Evolutionary conservation across 1,284 basidiomycete genomes (phyloP).

Genomic region (Ganoderma leucocontextum): DNA sequence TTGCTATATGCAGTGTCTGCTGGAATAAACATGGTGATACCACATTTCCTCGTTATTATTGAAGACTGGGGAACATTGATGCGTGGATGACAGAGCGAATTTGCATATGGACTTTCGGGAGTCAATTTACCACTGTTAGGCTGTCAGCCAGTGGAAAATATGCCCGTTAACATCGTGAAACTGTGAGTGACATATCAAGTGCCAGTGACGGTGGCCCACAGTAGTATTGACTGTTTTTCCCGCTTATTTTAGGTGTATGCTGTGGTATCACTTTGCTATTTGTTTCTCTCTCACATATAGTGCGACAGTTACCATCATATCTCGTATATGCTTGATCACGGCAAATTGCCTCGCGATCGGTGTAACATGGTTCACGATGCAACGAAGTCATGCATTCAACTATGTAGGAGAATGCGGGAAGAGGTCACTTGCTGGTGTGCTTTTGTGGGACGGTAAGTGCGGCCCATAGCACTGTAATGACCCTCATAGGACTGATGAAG

Average conservation of each 20-base stretch:
- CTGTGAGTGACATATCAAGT: not conserved
- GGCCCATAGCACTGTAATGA: not conserved
- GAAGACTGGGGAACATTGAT: not conserved
- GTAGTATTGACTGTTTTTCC: not conserved
- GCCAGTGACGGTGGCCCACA: not conserved
- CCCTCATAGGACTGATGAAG: not conserved
- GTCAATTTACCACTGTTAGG: not conserved
- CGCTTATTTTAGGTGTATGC: not conserved
- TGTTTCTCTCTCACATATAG: not conserved
- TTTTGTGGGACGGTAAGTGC: not conserved
- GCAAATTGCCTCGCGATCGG: not conserved
- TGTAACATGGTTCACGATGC: not conserved
- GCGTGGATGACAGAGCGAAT: not conserved
- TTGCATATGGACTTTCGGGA: not conserved
- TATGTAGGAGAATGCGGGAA: not conserved
- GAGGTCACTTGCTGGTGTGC: not conserved
- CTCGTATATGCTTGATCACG: not conserved
- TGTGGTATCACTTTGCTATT: not conserved
- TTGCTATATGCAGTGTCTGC: not conserved
- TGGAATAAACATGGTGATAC: not conserved
- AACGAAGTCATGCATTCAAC: not conserved
- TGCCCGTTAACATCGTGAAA: not conserved
- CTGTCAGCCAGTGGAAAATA: not conserved
- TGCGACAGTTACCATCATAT: not conserved
- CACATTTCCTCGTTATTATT: not conserved